Evolutionary conservation across 2,329 filamentous ascomycete species (phyloP).

Genomic region (Neofusicoccum kwambonambiense): DNA sequence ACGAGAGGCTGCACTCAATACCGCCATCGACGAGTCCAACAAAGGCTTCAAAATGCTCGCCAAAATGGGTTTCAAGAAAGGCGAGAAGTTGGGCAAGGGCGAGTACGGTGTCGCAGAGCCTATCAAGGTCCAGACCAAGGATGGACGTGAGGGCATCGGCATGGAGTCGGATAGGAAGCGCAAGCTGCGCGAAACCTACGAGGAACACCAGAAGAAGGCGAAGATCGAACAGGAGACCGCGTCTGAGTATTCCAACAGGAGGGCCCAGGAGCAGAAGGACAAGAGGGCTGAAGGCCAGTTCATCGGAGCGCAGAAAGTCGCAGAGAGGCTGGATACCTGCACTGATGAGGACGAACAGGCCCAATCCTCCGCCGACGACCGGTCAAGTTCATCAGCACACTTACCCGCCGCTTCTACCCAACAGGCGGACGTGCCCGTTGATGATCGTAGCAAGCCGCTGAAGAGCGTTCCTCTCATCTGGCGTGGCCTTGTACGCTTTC

Average conservation of each 20-base stretch:
- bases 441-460: slow-evolving; percentile 51
- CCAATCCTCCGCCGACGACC: not conserved
- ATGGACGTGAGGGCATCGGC: slow-evolving; percentile 79
- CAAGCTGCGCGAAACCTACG: slow-evolving; percentile 51
- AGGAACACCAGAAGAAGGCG: slow-evolving; percentile 31
- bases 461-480: slow-evolving; percentile 75
- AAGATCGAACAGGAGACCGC: slow-evolving; percentile 49
- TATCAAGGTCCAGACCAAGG: slow-evolving; percentile 72
- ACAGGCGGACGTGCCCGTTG: slow-evolving; percentile 18
- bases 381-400: too few species aligned
- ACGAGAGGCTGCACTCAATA: slow-evolving; percentile 71
- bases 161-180: slow-evolving; percentile 76
- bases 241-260: slow-evolving; percentile 35
- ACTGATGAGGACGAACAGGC: slow-evolving; percentile 31
- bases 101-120: slow-evolving; percentile 63
- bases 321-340: slow-evolving; percentile 71
- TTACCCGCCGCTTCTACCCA: not conserved
- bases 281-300: slow-evolving; percentile 63
- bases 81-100: slow-evolving; percentile 70
- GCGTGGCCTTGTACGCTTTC: slow-evolving; percentile 68
- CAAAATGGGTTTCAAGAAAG: slow-evolving; percentile 83
- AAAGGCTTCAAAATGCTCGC: slow-evolving; percentile 97
- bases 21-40: slow-evolving; percentile 64
- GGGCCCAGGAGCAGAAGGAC: slow-evolving; percentile 34
- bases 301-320: slow-evolving; percentile 76